Evolutionary conservation across 768 basidiomycete species (phyloP), one percentile per base, ranked within the genome.

Genomic region (Mycena olivaceomarginata): DNA sequence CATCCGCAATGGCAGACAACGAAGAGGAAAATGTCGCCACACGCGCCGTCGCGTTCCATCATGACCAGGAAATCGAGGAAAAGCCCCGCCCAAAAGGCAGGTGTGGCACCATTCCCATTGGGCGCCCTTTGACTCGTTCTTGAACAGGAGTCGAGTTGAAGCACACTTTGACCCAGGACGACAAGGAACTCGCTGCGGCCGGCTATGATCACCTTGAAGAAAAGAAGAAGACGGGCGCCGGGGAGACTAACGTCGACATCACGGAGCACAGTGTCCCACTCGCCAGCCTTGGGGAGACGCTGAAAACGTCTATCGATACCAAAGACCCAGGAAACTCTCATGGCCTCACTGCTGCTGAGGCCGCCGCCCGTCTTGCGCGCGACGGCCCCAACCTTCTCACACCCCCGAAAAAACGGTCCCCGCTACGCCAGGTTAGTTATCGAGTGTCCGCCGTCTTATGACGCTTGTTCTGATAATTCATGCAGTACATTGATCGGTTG

Each of bases 331-430:
- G 83, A 8, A 82, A 82, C 39, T 92, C 92, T 4, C 78, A 81
- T 65, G 93, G 93, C 15, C 87, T 94, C 18, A 87, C 90, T 13
- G 67, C 84, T 9, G 88, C 87, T 41, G 92, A 93, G 75, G 93
- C 92, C 25, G 89, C 88, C 71, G 81, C 79, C 12, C 89, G 93
- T 71, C 88, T 94, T n/a, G 82, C 86, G 67, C 86, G 87, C 31
- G 90, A 94, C 82, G 93, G 93, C 0, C 89, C 83, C 37, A 94
- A 94, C 81, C 80, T 93, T 51, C 88, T 94, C 64, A 94, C 93
- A 8, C 93, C 93, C 31, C 92, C 93, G 0, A 90, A 90, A 84
- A 94, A 93, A 83, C 92, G 92, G 80, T 93, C 92, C 56, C 91
- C 92, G 46, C 80, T 93, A 15, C 88, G 90, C 80, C 93, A 93